phyloP scores from a whole-genome alignment of 2,329 filamentous ascomycete species.

The Acrocalymma vagum region DNA sequence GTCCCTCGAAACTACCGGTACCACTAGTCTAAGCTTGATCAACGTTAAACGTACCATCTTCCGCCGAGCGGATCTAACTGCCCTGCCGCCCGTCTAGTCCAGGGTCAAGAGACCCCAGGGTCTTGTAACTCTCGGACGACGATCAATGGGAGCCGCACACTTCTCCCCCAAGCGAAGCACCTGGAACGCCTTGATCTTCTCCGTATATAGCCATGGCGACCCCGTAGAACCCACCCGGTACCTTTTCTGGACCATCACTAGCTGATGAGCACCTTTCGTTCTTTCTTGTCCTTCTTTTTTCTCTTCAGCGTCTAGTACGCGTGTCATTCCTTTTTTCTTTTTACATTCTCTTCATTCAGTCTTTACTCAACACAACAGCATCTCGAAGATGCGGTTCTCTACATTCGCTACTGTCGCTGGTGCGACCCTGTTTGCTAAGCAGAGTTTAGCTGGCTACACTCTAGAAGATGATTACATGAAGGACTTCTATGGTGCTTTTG shows the following conservation, averaged over 20 bases:
- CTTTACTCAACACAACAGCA: no score
- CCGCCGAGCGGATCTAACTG: no score
- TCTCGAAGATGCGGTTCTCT: conserved; percentile 47
- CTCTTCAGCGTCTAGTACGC: conserved; percentile 44
- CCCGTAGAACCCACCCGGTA: conserved; percentile 9
- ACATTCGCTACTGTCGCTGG: conserved; percentile 46
- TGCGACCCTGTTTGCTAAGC: conserved; percentile 40
- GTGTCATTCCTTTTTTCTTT: conserved; percentile 36
- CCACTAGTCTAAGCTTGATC: no score
- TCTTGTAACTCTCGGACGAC: no score
- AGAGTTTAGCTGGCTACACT: conserved; percentile 51
- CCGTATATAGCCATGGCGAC: conserved; percentile 16
- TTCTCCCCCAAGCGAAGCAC: no score
- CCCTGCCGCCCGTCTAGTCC: no score
- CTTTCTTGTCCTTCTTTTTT: conserved; percentile 24
- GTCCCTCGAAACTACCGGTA: no score
- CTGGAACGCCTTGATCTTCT: conserved; percentile 1
- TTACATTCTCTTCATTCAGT: conserved; percentile 23
- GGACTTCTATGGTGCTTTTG: conserved; percentile 56
- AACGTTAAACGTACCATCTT: no score
- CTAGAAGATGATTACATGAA: conserved; percentile 51
- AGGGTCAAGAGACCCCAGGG: no score
- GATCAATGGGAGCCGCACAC: no score
- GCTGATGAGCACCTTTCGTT: conserved; percentile 24
- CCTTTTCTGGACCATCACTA: conserved; percentile 17